phyloP scores from a whole-genome alignment of 257 asterid genomes.

The Pogostemon cablin region DNA sequence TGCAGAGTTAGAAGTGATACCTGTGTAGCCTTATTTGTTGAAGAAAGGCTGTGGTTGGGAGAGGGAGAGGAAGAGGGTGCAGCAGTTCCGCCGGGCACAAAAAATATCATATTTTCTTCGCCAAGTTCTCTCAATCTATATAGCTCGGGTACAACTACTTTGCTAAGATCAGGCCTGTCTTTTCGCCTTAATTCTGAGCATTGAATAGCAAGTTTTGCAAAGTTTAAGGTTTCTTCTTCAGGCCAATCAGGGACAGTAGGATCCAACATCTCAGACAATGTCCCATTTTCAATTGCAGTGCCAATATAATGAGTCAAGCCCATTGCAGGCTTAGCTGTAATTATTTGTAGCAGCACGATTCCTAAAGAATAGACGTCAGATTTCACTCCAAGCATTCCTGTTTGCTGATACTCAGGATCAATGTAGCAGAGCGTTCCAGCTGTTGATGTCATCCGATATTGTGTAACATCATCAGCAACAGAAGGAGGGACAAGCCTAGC shows the following conservation, averaged over 20 bases:
- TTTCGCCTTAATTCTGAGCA: constrained; percentile 78
- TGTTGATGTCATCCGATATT: constrained; percentile 77
- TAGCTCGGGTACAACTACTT: constrained; percentile 66
- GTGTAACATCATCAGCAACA: constrained; percentile 70
- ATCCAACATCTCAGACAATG: constrained; percentile 58
- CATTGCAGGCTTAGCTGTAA: constrained; percentile 78
- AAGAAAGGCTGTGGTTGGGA: constrained; percentile 41
- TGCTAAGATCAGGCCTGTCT: constrained; percentile 86
- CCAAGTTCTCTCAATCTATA: constrained; percentile 57
- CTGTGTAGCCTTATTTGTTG: constrained; percentile 38
- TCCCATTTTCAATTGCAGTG: constrained; percentile 53
- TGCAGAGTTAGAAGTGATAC: constrained; percentile 5
- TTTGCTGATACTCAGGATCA: constrained; percentile 91
- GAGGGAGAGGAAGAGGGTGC: constrained; percentile 50
- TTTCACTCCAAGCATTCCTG: constrained; percentile 88
- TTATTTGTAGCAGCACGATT: constrained; percentile 61
- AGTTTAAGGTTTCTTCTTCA: constrained; percentile 47
- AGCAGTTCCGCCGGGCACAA: constrained; percentile 38
- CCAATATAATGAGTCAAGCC: constrained; percentile 59
- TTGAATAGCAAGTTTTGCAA: constrained; percentile 66
- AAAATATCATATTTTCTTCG: constrained; percentile 47
- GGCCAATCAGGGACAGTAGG: constrained; percentile 83
- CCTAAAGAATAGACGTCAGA: constrained; percentile 87
- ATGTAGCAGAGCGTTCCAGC: constrained; percentile 93
- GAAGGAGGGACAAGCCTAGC: constrained; percentile 82